Percentiles rank a stretch among this genome's conserved stretches.
These are phyloP conservation scores for Cryphonectria nitschkei DNA, from an alignment of 2,329 filamentous ascomycete genomes.

Conservation along the genomic window DNA sequence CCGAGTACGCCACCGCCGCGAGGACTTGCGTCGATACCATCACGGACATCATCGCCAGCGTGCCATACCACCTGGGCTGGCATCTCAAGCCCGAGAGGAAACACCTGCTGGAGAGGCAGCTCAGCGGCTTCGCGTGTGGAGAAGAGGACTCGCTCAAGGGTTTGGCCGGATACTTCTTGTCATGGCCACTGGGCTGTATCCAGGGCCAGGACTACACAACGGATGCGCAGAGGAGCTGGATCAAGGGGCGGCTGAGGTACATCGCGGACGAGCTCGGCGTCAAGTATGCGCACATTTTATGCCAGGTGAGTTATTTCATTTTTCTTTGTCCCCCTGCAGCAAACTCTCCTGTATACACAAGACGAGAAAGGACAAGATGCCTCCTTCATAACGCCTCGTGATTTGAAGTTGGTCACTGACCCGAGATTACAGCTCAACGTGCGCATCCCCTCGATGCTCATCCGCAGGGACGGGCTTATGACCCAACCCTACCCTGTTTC, in stretches of 20 bases:
- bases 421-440: slow-evolving; percentile 51
- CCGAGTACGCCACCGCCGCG: slow-evolving; percentile 61
- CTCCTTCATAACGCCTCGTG: neutral
- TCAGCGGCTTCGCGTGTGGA: slow-evolving; percentile 54
- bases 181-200: slow-evolving; percentile 61
- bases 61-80: slow-evolving; percentile 67
- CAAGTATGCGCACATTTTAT: slow-evolving; percentile 59
- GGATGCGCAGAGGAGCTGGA: slow-evolving; percentile 61
- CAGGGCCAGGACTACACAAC: slow-evolving; percentile 62
- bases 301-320: slow-evolving; percentile 45
- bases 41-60: slow-evolving; percentile 61
- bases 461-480: slow-evolving; percentile 56
- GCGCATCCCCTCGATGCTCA: slow-evolving; percentile 65
- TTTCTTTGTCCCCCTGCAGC: neutral
- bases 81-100: slow-evolving; percentile 47
- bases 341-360: neutral
- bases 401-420: neutral
- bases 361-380: too few species aligned
- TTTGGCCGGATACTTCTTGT: slow-evolving; percentile 61
- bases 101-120: slow-evolving; percentile 44
- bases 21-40: slow-evolving; percentile 56
- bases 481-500: slow-evolving; percentile 47
- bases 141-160: slow-evolving; percentile 55
- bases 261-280: slow-evolving; percentile 62
- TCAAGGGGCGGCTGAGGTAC: slow-evolving; percentile 55